Base-by-base conservation (phyloP, 108 stramenopile genomes). In the Stephanodiscus minutulus region DNA sequence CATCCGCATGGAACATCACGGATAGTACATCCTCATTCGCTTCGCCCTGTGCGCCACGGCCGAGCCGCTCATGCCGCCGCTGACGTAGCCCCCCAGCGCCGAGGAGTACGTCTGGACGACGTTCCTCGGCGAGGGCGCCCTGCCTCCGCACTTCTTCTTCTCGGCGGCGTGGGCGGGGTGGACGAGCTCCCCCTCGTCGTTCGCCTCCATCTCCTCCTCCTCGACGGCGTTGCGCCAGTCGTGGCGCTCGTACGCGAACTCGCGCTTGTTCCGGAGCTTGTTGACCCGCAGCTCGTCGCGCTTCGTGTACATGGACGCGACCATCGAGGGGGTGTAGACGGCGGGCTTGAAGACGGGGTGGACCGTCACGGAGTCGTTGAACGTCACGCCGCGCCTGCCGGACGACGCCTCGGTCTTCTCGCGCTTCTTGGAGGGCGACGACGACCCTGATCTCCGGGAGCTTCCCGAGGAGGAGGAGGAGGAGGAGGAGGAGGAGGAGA, bases 151-250 rank as follows among this genome's bases (percentile, higher is more conserved):
- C 7, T 18, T 46, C 49, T 52, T 61, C 33, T 44, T 59, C 49
- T n/a, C 29, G 43, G 3, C 43, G 48, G 28, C 43, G 41, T 83
- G 82, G 10, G 70, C 82, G 4, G 82, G 82, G 71, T 83, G 82
- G 3, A 77, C 50, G 11, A 61, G 46, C 72, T 73, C 76, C 8
- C 79, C 82, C 20, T 46, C 47, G 31, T 70, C 63, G 44, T 49
- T 28, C 13, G 39, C n/a, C 55, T 60, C 49, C 82, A 83, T 83
- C 22, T 80, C 78, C 24, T 33, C 22, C 43, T 83, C 82, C 35
- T 83, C 82, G 12, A 73, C 70, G 7, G 68, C 82, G 62, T 69
- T 79, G 61, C 57, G 61, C 82, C 82, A 83, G 72, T 83, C 82
- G 36, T 79, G 37, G 33, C 48, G 21, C 39, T 83, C 82, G 44